Evolutionary conservation across 805 yeast species (phyloP), one percentile per base, ranked within the genome.

Genomic region (Lipomyces kockii): DNA sequence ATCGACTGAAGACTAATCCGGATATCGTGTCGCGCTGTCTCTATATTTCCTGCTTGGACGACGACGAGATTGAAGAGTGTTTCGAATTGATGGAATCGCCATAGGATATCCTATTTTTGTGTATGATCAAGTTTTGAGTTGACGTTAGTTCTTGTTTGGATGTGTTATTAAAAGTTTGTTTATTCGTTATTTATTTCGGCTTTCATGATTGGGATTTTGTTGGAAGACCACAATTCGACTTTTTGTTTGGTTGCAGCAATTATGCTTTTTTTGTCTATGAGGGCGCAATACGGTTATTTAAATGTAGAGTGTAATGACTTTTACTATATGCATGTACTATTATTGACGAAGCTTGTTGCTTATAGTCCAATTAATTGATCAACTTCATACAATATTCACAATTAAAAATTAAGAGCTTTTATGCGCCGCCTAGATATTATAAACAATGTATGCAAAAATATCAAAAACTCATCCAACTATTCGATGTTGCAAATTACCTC

Each of bases 21-120:
- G 93, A 91, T 61, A 76, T 92, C 27, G 76, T 94, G 69, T 88
- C 97, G 64, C 91, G 89, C 76, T 93, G 98, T 78, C 83, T 92
- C 46, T 92, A 92, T 78, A 85, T 92, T 70, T 87, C 88, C 71
- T 83, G 92, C 6, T 79, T 91, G 62, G 85, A 88, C 52, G 91
- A 87, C 71, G 89, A 87, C 32, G 97, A 91, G 76, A 71, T 71
- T 43, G 72, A 64, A 7, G 72, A 71, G 27, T 69, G 74, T 58
- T 66, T 66, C 88, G 89, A 88, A 75, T 39, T 67, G 14, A 27
- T 64, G 60, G 69, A 68, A 27, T 57, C 52, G 20, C 63, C 70
- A 9, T 69, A 53, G 27, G 9, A 7, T 61, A 9, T 49, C 12
- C 14, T 7, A 9, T 46, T 51, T 35, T 55, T 20, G 3, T 43